Base-by-base conservation (phyloP, 768 basidiomycete genomes). In the Boletus subcaerulescens region DNA sequence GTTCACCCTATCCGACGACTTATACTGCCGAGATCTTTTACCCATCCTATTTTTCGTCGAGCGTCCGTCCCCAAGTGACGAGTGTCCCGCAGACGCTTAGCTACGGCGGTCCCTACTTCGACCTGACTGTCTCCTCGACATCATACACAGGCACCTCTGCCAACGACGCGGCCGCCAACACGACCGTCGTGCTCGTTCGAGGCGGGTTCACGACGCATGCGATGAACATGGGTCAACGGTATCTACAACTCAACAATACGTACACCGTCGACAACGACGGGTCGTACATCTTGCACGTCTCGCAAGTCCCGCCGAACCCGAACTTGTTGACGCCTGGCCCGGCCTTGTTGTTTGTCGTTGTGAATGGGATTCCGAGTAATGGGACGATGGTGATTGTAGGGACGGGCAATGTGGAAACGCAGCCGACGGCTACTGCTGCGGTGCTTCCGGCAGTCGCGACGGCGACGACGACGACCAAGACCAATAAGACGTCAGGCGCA, bases 311-410 rank as follows among this genome's bases (percentile, higher is more conserved):
- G 0, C 89, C 92, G 0, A 93, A 90, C 71, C 76, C 94, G 11
- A 88, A 91, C 66, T 62, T 98, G 63, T 81, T 97, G 76, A 86
- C 89, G 63, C 95, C 96, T 5, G 95, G 95, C 6, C 94, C 95
- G 9, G 89, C 82, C 1, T 76, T 94, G 59, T 56, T 95, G 56
- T 97, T 84, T 64, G 89, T 95, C 55, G 87, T 84, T 35, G 80
- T 98, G 57, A 78, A 87, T 58, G 93, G 92, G 39, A 82, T 97
- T 13, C 95, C 94, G 3, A 87, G 85, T 49, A 86, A 85, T 56
- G 94, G 88, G 3, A 81, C 83, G 12, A 81, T 80, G 69, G 79
- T 95, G 51, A 90, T 84, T 53, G 78, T 93, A 24, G 95, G 95
- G 5, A 85, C 76, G 52, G 94, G 95, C 1, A 68, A 82, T 50